phyloP scores from a whole-genome alignment of 305 asterid genomes.

The Fraxinus velutina region DNA sequence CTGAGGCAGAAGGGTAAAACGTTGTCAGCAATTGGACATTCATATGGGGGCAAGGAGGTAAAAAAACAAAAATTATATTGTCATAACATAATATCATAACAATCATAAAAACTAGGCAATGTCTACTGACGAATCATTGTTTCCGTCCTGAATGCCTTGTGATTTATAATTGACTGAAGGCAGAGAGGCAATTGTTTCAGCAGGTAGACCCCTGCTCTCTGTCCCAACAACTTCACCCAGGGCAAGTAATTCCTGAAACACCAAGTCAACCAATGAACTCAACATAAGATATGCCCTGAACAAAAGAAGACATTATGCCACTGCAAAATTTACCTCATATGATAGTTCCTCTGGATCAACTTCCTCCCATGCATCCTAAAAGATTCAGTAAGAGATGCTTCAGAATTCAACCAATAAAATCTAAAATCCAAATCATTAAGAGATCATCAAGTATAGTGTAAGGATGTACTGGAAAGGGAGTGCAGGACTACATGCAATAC shows the following conservation, averaged over 20 bases:
- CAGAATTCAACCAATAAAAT: constrained; percentile 8
- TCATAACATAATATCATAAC: not conserved
- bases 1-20: constrained; percentile 37
- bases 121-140: constrained; percentile 67
- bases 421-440: constrained; percentile 5
- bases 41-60: not conserved
- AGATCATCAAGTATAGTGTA: not conserved
- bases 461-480: not conserved
- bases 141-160: constrained; percentile 47
- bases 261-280: constrained; percentile 20
- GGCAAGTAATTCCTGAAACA: constrained; percentile 74
- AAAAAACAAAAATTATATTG: not conserved
- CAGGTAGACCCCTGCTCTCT: constrained; percentile 86
- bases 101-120: constrained; percentile 11
- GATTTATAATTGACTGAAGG: constrained; percentile 62
- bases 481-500: not conserved
- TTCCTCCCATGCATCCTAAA: constrained; percentile 83
- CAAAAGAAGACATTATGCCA: constrained; percentile 13
- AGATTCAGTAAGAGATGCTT: constrained; percentile 26
- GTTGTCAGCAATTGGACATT: constrained; percentile 5
- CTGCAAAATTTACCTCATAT: constrained; percentile 57
- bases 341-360: constrained; percentile 92
- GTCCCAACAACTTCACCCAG: constrained; percentile 89
- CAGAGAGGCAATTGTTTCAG: constrained; percentile 68
- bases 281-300: not conserved